Conservation (phyloP, 495 filamentous ascomycete species). For the Pseudotulostoma volvatum region DNA sequence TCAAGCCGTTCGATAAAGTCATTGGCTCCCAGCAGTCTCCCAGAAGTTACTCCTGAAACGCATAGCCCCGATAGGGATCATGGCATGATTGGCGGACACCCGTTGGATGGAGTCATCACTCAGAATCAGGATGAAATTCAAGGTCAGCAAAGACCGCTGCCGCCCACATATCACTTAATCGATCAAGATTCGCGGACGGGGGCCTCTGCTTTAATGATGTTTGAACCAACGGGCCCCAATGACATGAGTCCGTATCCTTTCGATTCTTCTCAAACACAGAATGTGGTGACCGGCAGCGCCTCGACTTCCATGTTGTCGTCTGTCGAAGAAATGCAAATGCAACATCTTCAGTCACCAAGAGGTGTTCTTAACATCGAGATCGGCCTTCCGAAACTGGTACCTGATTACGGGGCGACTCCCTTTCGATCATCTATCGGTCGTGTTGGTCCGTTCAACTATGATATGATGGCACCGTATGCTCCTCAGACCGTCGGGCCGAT, state of each 20-base stretch:
- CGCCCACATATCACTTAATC: neutral
- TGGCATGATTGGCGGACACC: neutral
- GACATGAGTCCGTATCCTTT: neutral
- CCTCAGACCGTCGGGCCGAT: neutral
- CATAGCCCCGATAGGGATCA: neutral
- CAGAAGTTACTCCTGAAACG: neutral
- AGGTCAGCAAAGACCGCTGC: neutral
- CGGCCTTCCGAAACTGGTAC: neutral
- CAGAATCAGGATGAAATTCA: neutral
- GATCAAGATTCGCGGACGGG: neutral
- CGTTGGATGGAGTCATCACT: neutral
- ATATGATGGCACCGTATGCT: neutral
- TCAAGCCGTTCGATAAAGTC: neutral
- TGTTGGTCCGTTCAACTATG: neutral
- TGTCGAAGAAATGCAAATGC: neutral
- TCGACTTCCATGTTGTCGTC: neutral
- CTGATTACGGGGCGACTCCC: neutral
- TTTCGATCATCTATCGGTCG: neutral
- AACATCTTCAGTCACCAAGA: neutral
- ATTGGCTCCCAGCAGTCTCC: neutral
- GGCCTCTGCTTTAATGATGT: neutral
- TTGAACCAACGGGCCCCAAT: neutral
- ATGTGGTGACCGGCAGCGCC: neutral
- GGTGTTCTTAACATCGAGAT: neutral
- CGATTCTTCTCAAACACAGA: neutral